Evolutionary conservation across 2,329 filamentous ascomycete species (phyloP), one percentile per base, ranked within the genome.

Genomic region (Fusarium tuaranense): DNA sequence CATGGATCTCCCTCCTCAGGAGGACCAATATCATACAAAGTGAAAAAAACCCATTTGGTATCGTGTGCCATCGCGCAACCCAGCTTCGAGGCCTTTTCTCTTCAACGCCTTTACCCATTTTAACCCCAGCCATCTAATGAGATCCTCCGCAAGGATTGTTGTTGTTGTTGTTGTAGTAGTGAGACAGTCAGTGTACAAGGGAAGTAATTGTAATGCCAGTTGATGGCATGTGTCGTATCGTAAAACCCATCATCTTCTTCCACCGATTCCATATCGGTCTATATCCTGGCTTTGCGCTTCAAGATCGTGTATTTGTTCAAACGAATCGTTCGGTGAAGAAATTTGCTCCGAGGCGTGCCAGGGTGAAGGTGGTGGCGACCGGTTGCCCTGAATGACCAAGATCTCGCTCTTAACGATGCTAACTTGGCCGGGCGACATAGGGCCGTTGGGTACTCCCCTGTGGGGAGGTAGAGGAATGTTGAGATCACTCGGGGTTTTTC

Each of bases 321-420:
- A 65, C 1, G 80, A 79, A 13, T 66, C 67, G 44, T 63, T 76
- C 55, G 60, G 72, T 30, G 48, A 53, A 60, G 68, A 79, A 55
- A 32, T 72, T 53, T 62, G 73, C 18, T 63, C 76, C 57, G 44
- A 77, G 41, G 76, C 75, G 32, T 75, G 75, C 71, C 75, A 71
- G 38, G 57, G 68, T 16, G 68, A 77, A n/a, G 75, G 67, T 3
- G 79, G 77, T 1, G 70, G 76, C 5, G 67, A 64, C 13, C 72
- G 70, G 20, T 78, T 76, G 30, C 81, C 81, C 65, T 84, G 80
- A 20, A 83, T 83, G 55, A 84, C 76, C 62, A 81, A 82, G 48
- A 82, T 75, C 58, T 85, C 83, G 73, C 82, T 84, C 36, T 78
- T 81, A 39, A 74, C 77, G 13, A 80, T 75, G 30, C 68, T 77